Evolutionary conservation across 2,329 filamentous ascomycete genomes (phyloP), one percentile per base, ranked within the genome.

Genomic region (Ophiostoma sp.): DNA sequence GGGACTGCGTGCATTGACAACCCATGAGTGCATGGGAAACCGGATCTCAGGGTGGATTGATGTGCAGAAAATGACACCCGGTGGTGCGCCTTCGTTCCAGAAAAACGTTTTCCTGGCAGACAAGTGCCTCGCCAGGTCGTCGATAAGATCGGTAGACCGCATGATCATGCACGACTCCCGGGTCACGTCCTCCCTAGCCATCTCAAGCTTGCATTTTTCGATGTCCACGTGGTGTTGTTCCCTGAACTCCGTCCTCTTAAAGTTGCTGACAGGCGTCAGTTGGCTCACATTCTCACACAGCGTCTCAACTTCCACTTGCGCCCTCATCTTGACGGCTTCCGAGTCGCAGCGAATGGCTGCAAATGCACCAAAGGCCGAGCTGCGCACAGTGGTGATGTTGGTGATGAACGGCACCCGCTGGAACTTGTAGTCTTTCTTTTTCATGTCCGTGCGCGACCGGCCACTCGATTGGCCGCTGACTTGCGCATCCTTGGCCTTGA

Each of bases 401-500:
- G 93, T 97, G 70, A 99, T 86, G 60, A 91, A 93, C 0, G 95
- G 90, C 10, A 99, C 88, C 71, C 95, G 89, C 75, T 94, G 89
- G 75, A 98, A 99, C 77, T 99, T 99, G 82, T 96, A 97, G 76
- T 97, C 93, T 74, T 96, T 96, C 15, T 87, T 86, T 75, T 88
- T 91, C 44, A 85, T 83, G 31, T 89, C 87, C 3, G 64, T 36
- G 10, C 39, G 65, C 20, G 35, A 48, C 23, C 65, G 65, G 13
- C 65, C 65, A 13, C 70, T 72, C 3, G 35, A 67, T 8, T 39
- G 65, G 5, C 65, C 65, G n/a, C 70, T 72, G 27, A 79, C 79
- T 1, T 82, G 81, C 5, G 86, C 83, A 74, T 90, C 88, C 76
- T 96, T 96, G 67, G 90, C 89, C 73, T 94, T 96, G 35, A 86